Base-by-base conservation (phyloP, 1,284 basidiomycete species). In the Meira miltonrushii region DNA sequence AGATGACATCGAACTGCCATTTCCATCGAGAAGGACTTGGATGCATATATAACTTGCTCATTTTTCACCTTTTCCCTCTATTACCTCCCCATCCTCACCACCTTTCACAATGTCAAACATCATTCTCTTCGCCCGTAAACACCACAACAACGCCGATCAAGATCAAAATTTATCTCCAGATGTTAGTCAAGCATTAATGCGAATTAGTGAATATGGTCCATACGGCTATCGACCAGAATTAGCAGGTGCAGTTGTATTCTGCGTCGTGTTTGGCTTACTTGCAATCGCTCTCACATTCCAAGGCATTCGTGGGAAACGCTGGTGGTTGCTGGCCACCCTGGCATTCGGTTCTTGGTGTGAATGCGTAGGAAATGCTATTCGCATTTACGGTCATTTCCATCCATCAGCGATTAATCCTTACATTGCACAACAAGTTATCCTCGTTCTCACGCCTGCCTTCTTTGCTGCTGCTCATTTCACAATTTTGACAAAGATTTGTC, bases 391-490 rank as follows among this genome's bases (percentile, higher is more conserved):
- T 9, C 67, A 67, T 55, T 55, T 23, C 40, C 12, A 68, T 3
- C 51, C 64, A 1, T 25, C 15, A n/a, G 12, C 46, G 3, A 52
- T 54, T 13, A 54, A 69, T 33, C 39, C 58, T 15, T 70, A 68
- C 50, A 69, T 62, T 17, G 67, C 65, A 13, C 68, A 67, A 54
- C 61, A 67, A 56, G 53, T 51, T 28, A 57, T 71, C 8, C 48
- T 68, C 3, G 66, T 71, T 25, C 43, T 71, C 13, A 71, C 67
- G 1, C 68, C 68, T 1, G 68, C 63, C 38, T 50, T 71, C 13
- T 67, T 71, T 55, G 68, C 64, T 17, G 68, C 68, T 1, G 43
- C 60, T 5, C 62, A 69, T 49, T 71, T 69, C 44, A 54, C 65
- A 17, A 57, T 60, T 8, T 57, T 67, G 5, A 65, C 62, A 0